These are phyloP conservation scores for Daucus carota DNA, from an alignment of 129 eudicot species.

Conservation along the genomic window DH1_v3.0 NC_030381.2:37280001-37280500, in stretches of 20 bases:
- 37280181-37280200: background rate
- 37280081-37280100: too few species aligned
- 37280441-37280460: constrained; percentile 22
- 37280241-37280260: background rate
- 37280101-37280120: too few species aligned
- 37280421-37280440: constrained; percentile 27
- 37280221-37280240: background rate
- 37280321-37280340: background rate
- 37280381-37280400: constrained; percentile 25
- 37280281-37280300: background rate
- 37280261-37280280: background rate
- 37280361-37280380: constrained; percentile 13
- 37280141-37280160: too few species aligned
- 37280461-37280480: constrained; percentile 4
- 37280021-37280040: too few species aligned
- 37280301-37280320: background rate
- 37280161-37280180: too few species aligned
- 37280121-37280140: too few species aligned
- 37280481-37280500: constrained; percentile 4
- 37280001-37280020: too few species aligned
- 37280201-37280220: constrained; percentile 29
- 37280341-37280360: background rate
- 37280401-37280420: constrained; percentile 20
- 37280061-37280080: too few species aligned
- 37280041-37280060: too few species aligned